phyloP scores from a whole-genome alignment of 257 asterid species.

The Penstemon eatonii region DNA sequence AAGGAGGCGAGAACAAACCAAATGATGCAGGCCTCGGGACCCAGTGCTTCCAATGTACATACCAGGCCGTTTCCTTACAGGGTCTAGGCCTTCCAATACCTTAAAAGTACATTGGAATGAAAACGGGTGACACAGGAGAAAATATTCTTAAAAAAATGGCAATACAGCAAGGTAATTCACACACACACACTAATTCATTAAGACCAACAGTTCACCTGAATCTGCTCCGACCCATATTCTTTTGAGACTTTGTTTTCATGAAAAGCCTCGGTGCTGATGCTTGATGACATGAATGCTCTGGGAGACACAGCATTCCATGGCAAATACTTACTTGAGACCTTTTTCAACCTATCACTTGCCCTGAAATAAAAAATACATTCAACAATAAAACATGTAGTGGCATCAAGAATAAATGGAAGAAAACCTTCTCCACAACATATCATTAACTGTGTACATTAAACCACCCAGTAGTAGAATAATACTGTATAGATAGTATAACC shows the following conservation, averaged over 20 bases:
- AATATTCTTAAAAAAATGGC: neutral
- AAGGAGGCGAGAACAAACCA: constrained; percentile 49
- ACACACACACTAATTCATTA: constrained; percentile 11
- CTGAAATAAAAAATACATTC: constrained; percentile 30
- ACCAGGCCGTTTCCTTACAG: constrained; percentile 95
- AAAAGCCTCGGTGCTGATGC: constrained; percentile 58
- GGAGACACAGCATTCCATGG: constrained; percentile 48
- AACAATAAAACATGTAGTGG: neutral
- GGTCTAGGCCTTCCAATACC: constrained; percentile 97
- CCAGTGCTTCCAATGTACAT: constrained; percentile 99
- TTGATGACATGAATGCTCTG: constrained; percentile 80
- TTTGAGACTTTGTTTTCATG: constrained; percentile 49
- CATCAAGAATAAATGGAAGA: neutral
- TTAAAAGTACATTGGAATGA: constrained; percentile 29
- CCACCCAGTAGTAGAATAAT: neutral
- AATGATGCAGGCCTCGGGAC: constrained; percentile 87
- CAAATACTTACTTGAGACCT: constrained; percentile 37
- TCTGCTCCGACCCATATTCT: constrained; percentile 93
- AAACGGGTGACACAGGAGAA: constrained; percentile 12
- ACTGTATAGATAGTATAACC: too few species aligned
- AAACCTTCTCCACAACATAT: constrained; percentile 7
- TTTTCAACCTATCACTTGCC: constrained; percentile 48
- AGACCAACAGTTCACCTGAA: constrained; percentile 66
- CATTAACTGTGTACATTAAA: neutral
- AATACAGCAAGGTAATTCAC: constrained; percentile 14